Evolutionary conservation across 2,329 filamentous ascomycete species (phyloP).

Genomic region (Fusarium sp.): DNA sequence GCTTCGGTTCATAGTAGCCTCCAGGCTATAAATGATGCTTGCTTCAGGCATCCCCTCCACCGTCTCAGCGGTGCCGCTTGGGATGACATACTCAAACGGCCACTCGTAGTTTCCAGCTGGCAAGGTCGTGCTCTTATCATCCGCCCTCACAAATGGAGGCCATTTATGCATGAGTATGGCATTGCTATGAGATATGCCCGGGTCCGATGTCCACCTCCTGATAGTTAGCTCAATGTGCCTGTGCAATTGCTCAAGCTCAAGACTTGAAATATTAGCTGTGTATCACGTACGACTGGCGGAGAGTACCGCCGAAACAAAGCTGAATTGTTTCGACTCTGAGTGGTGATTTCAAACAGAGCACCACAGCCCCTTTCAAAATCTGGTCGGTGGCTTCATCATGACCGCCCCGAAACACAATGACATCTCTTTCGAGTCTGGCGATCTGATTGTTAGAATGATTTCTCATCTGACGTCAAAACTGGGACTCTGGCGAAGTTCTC

Average conservation of each 20-base stretch:
- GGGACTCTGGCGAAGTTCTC: slow-evolving; percentile 31
- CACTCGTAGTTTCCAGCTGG: slow-evolving; percentile 84
- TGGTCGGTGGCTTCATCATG: slow-evolving; percentile 81
- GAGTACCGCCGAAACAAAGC: slow-evolving; percentile 75
- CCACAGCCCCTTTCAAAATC: slow-evolving; percentile 76
- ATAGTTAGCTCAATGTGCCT: not conserved
- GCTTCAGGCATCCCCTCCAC: slow-evolving; percentile 89
- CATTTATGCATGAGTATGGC: slow-evolving; percentile 76
- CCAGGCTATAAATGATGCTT: slow-evolving; percentile 88
- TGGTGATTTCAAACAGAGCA: slow-evolving; percentile 76
- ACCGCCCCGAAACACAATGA: slow-evolving; percentile 80
- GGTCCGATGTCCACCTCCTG: slow-evolving; percentile 61
- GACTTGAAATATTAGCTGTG: not conserved
- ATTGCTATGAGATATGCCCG: slow-evolving; percentile 66
- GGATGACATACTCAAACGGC: slow-evolving; percentile 78
- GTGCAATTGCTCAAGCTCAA: not conserved
- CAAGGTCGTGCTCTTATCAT: slow-evolving; percentile 66
- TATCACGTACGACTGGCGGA: slow-evolving; percentile 70
- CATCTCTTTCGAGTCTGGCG: slow-evolving; percentile 78
- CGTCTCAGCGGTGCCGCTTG: slow-evolving; percentile 81
- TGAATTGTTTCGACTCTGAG: slow-evolving; percentile 79
- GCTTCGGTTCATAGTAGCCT: slow-evolving; percentile 86
- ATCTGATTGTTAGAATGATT: not conserved
- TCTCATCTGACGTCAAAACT: not conserved
- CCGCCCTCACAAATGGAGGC: slow-evolving; percentile 69